These are phyloP conservation scores for Effrenium voratum DNA, from an alignment of 73 alveolate genomes.

Conservation along the genomic window DNA sequence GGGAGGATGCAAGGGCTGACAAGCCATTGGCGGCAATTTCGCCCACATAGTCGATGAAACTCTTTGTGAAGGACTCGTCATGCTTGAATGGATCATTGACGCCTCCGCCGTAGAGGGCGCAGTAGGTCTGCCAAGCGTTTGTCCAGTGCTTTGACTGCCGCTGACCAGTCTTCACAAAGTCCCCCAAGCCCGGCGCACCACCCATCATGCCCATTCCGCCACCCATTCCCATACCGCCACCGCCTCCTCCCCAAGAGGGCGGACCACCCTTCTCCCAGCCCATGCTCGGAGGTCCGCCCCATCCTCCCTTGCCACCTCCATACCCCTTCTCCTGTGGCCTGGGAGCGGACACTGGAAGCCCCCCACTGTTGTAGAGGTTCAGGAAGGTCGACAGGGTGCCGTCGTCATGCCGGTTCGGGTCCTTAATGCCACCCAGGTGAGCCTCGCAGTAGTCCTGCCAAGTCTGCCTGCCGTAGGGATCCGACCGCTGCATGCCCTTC, in stretches of 20 bases:
- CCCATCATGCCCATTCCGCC: neutral
- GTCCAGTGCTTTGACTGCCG: conserved; percentile 78
- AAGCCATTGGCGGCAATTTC: conserved; percentile 88
- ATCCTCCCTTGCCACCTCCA: neutral
- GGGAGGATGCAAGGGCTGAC: conserved; percentile 78
- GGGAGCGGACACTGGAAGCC: conserved; percentile 14
- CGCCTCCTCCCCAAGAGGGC: conserved; percentile 23
- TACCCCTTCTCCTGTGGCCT: neutral
- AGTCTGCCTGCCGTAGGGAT: conserved; percentile 70
- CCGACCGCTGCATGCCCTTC: conserved; percentile 92
- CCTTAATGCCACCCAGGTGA: conserved; percentile 73
- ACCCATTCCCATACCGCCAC: neutral
- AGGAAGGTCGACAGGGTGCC: conserved; percentile 61
- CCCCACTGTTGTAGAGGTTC: conserved; percentile 56
- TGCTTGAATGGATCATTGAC: conserved; percentile 72
- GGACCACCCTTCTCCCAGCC: conserved; percentile 59
- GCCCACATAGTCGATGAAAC: conserved; percentile 69
- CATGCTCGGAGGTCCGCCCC: neutral
- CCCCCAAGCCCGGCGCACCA: conserved; percentile 20
- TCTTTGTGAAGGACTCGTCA: conserved; percentile 57
- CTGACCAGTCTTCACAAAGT: conserved; percentile 80
- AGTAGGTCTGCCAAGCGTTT: conserved; percentile 65
- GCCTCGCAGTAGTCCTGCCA: conserved; percentile 83
- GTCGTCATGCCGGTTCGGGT: conserved; percentile 83
- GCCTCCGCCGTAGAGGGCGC: conserved; percentile 84